Base-by-base conservation (phyloP, 2,329 filamentous ascomycete genomes). In the Hymenotorrendiella dingleyae region DNA sequence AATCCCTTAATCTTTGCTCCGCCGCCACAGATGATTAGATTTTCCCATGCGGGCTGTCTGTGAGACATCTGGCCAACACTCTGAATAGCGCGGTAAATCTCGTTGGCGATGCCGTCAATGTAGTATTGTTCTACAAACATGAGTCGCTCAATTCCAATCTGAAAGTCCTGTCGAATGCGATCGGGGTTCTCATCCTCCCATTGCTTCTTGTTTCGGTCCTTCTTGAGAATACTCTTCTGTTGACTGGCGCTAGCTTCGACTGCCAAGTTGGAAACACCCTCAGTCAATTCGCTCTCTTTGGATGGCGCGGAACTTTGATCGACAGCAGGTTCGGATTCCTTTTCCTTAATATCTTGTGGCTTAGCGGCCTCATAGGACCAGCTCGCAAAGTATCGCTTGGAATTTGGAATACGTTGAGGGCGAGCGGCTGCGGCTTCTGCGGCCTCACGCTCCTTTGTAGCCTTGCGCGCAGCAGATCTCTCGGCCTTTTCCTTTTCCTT, bases 1-100 rank as follows among this genome's bases (percentile, higher is more conserved):
- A 98, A 91, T 4, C 93, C 89, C 69, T 71, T 70, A 36, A 79
- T 71, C 35, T 74, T 74, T 27, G 71, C 81, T 44, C 93, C 93
- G 58, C 94, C 95, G 54, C 93, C 93, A 40, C 95, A 85, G 42
- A 98, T 84, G 53, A 95, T 83, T 40, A 98, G 67, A 47, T 84
- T 86, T 56, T 97, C 91, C 93, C 93, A 98, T 50, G 94, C 83
- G 26, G 85, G 76, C 26, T 86, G 82, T 33, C 93, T 81, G 71
- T 89, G 90, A 56, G 85, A 83, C 52, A 88, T 80, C 49, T 95
- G 89, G 34, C 87, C 82, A 19, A 95, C 86, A 26, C 81, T 79
- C 54, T 90, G 82, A 40, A 97, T 80, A 1, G 87, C 82, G 45
- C 83, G 80, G 64, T 95, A 89, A 52, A 97, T 84, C 28, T 86